Base-by-base conservation (phyloP, 768 basidiomycete species). In the Filobasidium floriforme region DNA sequence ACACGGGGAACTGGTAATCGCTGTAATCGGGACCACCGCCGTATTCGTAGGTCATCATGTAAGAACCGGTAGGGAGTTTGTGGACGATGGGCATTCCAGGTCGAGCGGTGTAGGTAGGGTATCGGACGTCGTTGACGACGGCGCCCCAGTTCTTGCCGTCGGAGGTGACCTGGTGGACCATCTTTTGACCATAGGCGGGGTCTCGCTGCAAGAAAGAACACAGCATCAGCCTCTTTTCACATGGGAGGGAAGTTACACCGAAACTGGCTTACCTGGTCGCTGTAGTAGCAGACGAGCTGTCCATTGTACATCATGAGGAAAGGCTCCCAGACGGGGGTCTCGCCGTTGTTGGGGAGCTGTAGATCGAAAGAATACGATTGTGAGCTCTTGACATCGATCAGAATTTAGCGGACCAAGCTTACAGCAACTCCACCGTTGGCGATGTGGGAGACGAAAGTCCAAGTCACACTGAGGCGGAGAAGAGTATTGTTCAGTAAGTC, bases 301-400 rank as follows among this genome's bases (percentile, higher is more conserved):
- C 61, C 54, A 54, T 69, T 65, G 68, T 69, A 65, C 5, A 65
- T 59, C 66, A 69, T 66, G 28, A 71, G 62, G 57, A 68, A 69
- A 7, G 70, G 70, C 29, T 71, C 70, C 70, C 70, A 71, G 37
- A 71, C 70, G 14, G 70, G 70, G 7, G 70, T 69, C 41, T 66
- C 69, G 22, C 67, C 69, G 59, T 70, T 68, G 67, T 68, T 66
- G 41, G 69, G 66, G 18, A 62, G 41, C 51, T 49, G 32, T 7
- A 19, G 7, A n/a, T 37, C 4, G 9, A 9, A 9, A 9, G 3
- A 37, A 37, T 22, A 49, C 46, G 46, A 5, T 15, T 49, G 46
- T 49, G 18, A 49, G 46, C 22, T 18, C 46, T 18, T 14, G 46
- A 3, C 22, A 12, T 15, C 46, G 22, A 14, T 22, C 46, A 32